A percentile compares a stretch with the other conserved stretches of the same genome.
Conservation (phyloP, 2,329 filamentous ascomycete genomes). For the Penicillium glabrum region DNA sequence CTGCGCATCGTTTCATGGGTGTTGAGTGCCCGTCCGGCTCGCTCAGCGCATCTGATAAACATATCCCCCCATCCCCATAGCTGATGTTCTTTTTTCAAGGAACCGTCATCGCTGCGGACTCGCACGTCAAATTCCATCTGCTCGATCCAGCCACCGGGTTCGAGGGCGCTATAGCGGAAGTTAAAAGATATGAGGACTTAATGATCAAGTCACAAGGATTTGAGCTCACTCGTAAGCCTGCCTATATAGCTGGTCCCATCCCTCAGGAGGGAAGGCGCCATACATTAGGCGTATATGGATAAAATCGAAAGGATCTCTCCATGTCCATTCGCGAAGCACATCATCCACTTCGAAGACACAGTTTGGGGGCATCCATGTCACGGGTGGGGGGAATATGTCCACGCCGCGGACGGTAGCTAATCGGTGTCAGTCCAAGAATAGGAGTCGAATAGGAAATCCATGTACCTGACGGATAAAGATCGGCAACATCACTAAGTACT, state of each 20-base stretch:
- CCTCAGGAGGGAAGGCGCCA: slow-evolving; percentile 7
- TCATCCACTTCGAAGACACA: slow-evolving; percentile 28
- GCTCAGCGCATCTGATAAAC: slow-evolving; percentile 22
- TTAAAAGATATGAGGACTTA: too few relatives aligned
- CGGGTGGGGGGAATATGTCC: slow-evolving; percentile 23
- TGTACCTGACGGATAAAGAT: slow-evolving; percentile 5
- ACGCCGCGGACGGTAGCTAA: slow-evolving; percentile 19
- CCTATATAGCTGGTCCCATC: slow-evolving; percentile 8
- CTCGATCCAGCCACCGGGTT: slow-evolving; percentile 14
- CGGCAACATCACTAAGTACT: slow-evolving; percentile 6
- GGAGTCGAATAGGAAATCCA: neutral
- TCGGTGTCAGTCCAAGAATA: neutral
- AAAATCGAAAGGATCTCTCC: slow-evolving; percentile 22
- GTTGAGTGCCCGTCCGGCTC: slow-evolving; percentile 22
- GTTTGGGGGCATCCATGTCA: slow-evolving; percentile 26
- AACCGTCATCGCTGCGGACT: slow-evolving; percentile 10
- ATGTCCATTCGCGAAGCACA: slow-evolving; percentile 22
- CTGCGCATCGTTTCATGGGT: slow-evolving; percentile 25
- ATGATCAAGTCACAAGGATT: neutral
- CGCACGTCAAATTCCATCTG: slow-evolving; percentile 14
- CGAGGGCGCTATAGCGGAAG: neutral
- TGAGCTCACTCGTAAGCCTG: slow-evolving; percentile 10
- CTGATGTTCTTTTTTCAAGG: slow-evolving; percentile 2
- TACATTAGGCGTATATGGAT: slow-evolving; percentile 22
- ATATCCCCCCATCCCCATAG: slow-evolving; percentile 11